phyloP scores from a whole-genome alignment of 1,284 basidiomycete species.

The Coniferiporia sulphurascens region DNA sequence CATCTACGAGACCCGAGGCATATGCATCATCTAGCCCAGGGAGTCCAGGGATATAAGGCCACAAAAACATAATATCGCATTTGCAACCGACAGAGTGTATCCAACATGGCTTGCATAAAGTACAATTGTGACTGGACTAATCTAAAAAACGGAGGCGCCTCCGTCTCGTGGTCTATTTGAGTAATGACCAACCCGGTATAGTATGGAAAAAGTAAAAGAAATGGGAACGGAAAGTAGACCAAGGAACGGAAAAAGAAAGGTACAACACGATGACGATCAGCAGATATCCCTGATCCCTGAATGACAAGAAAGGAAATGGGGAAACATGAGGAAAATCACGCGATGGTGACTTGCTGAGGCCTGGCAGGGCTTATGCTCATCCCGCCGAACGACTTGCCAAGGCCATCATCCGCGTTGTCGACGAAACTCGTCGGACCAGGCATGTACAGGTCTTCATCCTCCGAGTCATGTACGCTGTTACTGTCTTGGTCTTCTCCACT shows the following conservation, averaged over 20 bases:
- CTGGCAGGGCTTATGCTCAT: slow-evolving; percentile 73
- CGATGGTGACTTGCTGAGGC: slow-evolving; percentile 2
- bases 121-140: not conserved
- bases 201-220: not conserved
- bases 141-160: too few relatives aligned
- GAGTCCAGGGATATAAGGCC: too few relatives aligned
- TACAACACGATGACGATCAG: not conserved
- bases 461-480: slow-evolving; percentile 17
- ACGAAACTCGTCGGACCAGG: slow-evolving; percentile 13
- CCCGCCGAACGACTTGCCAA: slow-evolving; percentile 63
- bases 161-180: too few relatives aligned
- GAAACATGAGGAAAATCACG: not conserved
- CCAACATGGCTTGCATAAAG: not conserved
- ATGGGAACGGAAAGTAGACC: not conserved
- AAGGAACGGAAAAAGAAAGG: not conserved
- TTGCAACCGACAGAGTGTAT: too few relatives aligned
- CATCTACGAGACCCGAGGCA: too few relatives aligned
- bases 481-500: slow-evolving; percentile 31
- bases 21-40: too few relatives aligned
- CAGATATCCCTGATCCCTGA: not conserved
- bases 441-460: slow-evolving; percentile 17
- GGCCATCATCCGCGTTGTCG: slow-evolving; percentile 34
- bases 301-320: not conserved
- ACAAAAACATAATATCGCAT: too few relatives aligned
- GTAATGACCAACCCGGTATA: too few relatives aligned